These are phyloP conservation scores for Ogataea paraovalis DNA, from an alignment of 805 yeast genomes.

Conservation along the genomic window DNA sequence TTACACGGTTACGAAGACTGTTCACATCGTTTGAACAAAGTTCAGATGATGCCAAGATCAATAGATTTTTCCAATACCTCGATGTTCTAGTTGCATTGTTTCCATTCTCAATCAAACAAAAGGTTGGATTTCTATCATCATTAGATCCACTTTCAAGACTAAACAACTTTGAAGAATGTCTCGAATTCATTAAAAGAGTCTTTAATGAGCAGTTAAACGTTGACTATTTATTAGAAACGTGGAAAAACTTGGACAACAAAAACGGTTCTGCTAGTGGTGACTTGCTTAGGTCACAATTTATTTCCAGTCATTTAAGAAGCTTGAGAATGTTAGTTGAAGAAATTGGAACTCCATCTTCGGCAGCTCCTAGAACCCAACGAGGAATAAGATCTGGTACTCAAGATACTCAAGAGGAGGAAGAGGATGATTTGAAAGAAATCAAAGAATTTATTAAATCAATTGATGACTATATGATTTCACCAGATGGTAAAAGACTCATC, in stretches of 20 bases:
- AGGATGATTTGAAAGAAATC: conserved; percentile 34
- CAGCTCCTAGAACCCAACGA: conserved; percentile 3
- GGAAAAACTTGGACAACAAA: conserved; percentile 26
- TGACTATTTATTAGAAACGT: conserved; percentile 25
- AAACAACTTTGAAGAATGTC: conserved; percentile 5
- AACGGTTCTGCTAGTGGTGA: conserved; percentile 21
- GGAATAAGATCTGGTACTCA: conserved; percentile 5
- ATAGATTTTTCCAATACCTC: conserved; percentile 11
- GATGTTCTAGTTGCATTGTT: conserved; percentile 30
- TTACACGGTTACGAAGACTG: conserved; percentile 18
- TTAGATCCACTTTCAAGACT: conserved; percentile 11
- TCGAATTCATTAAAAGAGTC: conserved; percentile 22
- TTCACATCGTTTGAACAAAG: conserved; percentile 5
- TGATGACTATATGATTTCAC: conserved; percentile 31
- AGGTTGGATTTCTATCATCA: conserved; percentile 14
- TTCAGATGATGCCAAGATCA: neutral
- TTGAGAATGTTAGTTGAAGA: conserved; percentile 25
- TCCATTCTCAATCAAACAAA: conserved; percentile 27
- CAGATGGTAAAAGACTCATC: conserved; percentile 40
- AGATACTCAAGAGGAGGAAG: conserved; percentile 38
- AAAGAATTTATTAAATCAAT: conserved; percentile 31
- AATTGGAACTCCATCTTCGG: conserved; percentile 9
- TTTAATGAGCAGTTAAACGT: conserved; percentile 25
- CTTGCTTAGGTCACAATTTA: conserved; percentile 23
- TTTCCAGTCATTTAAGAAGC: conserved; percentile 26